These are phyloP conservation scores for Camellia sinensis DNA, from an alignment of 148 eudicot genomes.

Conservation along the genomic window DNA sequence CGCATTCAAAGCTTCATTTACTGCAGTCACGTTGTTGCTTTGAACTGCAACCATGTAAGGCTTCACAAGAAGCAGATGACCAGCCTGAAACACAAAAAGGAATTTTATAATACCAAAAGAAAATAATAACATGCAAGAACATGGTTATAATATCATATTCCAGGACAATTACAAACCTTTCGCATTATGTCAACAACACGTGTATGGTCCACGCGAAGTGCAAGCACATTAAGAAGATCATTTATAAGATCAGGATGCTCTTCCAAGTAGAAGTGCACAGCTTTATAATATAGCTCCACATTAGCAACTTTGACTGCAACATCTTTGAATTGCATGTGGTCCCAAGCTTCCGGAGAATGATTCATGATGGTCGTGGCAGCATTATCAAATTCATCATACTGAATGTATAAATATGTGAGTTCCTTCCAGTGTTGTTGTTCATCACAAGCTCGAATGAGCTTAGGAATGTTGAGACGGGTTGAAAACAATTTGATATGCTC, in stretches of 20 bases:
- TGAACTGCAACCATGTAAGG: conserved; percentile 99
- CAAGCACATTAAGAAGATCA: conserved; percentile 88
- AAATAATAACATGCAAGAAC: background rate
- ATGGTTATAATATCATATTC: background rate
- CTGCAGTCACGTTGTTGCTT: conserved; percentile 91
- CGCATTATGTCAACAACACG: conserved; percentile 98
- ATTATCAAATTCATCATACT: conserved; percentile 96
- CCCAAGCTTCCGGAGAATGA: conserved; percentile 99
- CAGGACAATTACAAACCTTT: conserved; percentile 49
- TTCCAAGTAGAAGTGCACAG: conserved; percentile 92
- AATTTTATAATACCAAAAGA: background rate
- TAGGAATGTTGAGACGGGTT: conserved; percentile 98
- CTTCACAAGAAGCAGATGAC: conserved; percentile 90
- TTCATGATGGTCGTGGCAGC: conserved; percentile 99
- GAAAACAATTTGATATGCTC: conserved; percentile 95
- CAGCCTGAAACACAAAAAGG: conserved; percentile 55
- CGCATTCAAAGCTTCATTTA: conserved; percentile 94
- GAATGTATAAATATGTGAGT: conserved; percentile 81
- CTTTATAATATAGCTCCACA: conserved; percentile 95
- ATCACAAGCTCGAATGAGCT: conserved; percentile 95
- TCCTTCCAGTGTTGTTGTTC: conserved; percentile 99
- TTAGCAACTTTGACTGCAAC: conserved; percentile 92
- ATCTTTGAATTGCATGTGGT: conserved; percentile 99
- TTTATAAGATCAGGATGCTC: conserved; percentile 98
- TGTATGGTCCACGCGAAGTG: conserved; percentile 91